Evolutionary conservation across 2,329 filamentous ascomycete genomes (phyloP), one percentile per base, ranked within the genome.

Genomic region (Graphilbum sp.): DNA sequence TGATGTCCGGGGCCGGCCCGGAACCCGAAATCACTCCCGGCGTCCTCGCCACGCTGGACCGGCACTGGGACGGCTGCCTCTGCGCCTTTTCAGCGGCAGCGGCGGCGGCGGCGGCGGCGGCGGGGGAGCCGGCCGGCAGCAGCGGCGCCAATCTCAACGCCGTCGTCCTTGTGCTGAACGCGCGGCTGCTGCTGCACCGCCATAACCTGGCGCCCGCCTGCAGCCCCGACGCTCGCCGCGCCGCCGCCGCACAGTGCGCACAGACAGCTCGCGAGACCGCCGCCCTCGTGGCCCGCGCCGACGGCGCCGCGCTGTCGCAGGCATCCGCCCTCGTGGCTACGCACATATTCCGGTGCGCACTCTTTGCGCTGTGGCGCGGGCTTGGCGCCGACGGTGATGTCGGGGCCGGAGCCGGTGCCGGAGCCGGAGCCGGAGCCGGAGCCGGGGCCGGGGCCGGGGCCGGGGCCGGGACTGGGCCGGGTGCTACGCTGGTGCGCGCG

Each of bases 341-440:
- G 13, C 90, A 96, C 53, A 67, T 94, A 33, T 95, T 92, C 73
- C 79, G 88, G 18, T 92, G 81, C 50, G 69, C 81, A 2, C 66
- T 96, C 1, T 75, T 95, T 40, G 64, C 95, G 5, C 70, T 88
- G 18, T 72, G 92, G 37, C 71, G 73, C 1, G 77, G 77, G 32
- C 77, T 84, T 37, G 81, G 79, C 51, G 72, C 79, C 5, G 68
- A 76, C 88, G 0, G 58, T 78, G 11, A 71, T 73, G 3, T 30
- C 27, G 27, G 27, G 7, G 10, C 12, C n/a, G n/a, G n/a, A n/a
- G n/a, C 23, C 23, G 23, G 23, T 7, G 23, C 23, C 23, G 23
- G 23, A 25, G 23, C 23, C 23, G 69, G 75, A 2, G 70, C 73
- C 2, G 77, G 95, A 40, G 77, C 79, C 21, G 20, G 16, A 4